Percentiles rank a stretch among this genome's conserved stretches.
These are phyloP conservation scores for Aspergillus conjunctus DNA, from an alignment of 495 filamentous ascomycete species.

Conservation along the genomic window DNA sequence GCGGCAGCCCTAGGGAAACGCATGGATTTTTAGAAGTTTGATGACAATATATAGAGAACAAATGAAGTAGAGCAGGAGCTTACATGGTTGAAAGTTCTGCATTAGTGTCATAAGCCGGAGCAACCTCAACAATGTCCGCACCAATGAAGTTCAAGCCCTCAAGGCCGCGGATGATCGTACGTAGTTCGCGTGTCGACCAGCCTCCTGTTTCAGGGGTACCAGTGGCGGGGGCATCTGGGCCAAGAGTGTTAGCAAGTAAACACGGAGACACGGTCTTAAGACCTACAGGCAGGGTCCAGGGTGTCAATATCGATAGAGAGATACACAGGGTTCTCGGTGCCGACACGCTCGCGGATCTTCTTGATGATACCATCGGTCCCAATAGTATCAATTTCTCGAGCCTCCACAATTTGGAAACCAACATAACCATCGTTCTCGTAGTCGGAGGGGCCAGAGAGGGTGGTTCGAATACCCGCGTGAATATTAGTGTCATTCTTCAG, in stretches of 20 bases:
- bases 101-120: constrained; percentile 69
- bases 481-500: constrained; percentile 81
- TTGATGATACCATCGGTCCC: constrained; percentile 72
- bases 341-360: constrained; percentile 73
- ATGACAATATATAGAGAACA: background rate
- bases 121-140: constrained; percentile 77
- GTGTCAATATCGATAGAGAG: constrained; percentile 89
- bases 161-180: constrained; percentile 72
- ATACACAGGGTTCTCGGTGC: constrained; percentile 72
- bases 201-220: constrained; percentile 88
- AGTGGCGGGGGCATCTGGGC: constrained; percentile 71
- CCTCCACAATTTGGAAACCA: constrained; percentile 80
- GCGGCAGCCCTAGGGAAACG: constrained; percentile 55
- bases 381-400: constrained; percentile 76
- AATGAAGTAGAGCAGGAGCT: constrained; percentile 1
- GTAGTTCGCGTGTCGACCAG: constrained; percentile 79
- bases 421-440: constrained; percentile 83
- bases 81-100: constrained; percentile 67
- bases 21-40: background rate
- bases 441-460: constrained; percentile 68
- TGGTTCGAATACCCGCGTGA: constrained; percentile 83
- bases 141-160: constrained; percentile 76
- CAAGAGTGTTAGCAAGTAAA: background rate
- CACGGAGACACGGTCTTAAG: too few relatives aligned
- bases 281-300: constrained; percentile 77